Evolutionary conservation across 768 basidiomycete genomes (phyloP), one percentile per base, ranked within the genome.

Genomic region (Auriscalpium microsporum): DNA sequence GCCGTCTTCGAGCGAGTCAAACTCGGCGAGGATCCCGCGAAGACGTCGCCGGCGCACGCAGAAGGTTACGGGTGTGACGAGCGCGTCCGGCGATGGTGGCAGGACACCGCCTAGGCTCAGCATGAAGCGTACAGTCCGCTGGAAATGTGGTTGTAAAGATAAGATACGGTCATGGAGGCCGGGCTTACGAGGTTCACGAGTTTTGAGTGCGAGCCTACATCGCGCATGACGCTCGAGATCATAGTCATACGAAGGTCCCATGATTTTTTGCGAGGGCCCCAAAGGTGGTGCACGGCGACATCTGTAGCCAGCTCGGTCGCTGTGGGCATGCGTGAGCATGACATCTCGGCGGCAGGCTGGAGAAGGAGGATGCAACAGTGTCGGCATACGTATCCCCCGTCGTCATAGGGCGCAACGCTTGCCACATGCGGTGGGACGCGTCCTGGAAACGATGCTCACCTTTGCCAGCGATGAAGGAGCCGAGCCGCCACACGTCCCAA

Each of bases 181-280:
- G 19, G 49, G 76, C 80, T 62, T 57, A 88, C 86, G 46, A 97
- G 84, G 63, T 95, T 89, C 5, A 90, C 84, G 13, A 99, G 76
- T 45, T 84, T 81, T 10, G 88, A 86, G 68, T 94, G 90, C 35
- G 81, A 77, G 13, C 84, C 84, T 35, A 88, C 82, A 42, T 91
- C 90, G 53, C 94, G 83, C 78, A 94, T 87, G 63, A 95, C 77
- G 56, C 81, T 83, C n/a, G 81, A 81, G 13, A 92, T 79, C 34
- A 95, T 78, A 2, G 94, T 94, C 89, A 97, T 91, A 71, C 90
- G 88, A 52, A 94, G 84, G 1, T 94, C 92, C 95, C 95, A 99
- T 7, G 87, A 84, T 66, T 88, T 87, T 65, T 84, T 83, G 45
- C 87, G 83, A 1, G 95, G 94, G 3, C 95, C 95, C 75, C 83